Base-by-base conservation (phyloP, 768 basidiomycete genomes). In the Termitomyces sp. region DNA sequence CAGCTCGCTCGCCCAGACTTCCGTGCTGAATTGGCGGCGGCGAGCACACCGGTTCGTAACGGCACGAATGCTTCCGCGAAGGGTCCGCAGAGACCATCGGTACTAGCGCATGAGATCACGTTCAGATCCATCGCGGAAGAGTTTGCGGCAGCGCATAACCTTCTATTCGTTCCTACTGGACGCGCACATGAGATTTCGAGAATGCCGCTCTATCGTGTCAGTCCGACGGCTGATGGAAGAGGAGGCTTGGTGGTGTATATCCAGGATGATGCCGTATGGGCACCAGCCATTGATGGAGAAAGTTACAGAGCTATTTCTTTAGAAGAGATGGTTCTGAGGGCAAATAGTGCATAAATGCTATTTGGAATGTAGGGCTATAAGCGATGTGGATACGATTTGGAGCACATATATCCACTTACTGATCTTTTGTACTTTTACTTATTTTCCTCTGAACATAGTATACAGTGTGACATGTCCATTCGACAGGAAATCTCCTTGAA, bases 81-180 rank as follows among this genome's bases (percentile, higher is more conserved):
- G 51, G 60, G 64, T 9, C 66, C 72, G 5, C 64, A 69, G 35
- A 73, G 73, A 11, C 74, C 71, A 2, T 79, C 86, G 0, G 71
- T 82, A 8, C 81, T 84, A 29, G 73, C 82, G 3, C 82, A 89
- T 51, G 95, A 97, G 67, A 87, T 98, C 63, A 95, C 94, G 2
- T 98, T 98, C 83, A 82, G 89, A 17, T 82, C 90, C 5, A 89
- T 98, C 55, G 95, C 95, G 50, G 97, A 98, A 71, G 96, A 97
- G 27, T 87, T 79, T 65, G 91, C 90, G 3, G 85, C 92, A 1
- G 74, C 84, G 19, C 87, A 93, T 69, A 92, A 98, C 71, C 74
- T 98, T 64, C 70, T 99, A 38, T 92, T 98, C 71, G 77, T 98
- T 34, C 94, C 95, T 5, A 85, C 87, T 11, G 96, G 95, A 2